Percentiles rank a stretch among this genome's conserved stretches.
Conservation (phyloP, 306 rosid species). For the Calophaca sinica region DNA sequence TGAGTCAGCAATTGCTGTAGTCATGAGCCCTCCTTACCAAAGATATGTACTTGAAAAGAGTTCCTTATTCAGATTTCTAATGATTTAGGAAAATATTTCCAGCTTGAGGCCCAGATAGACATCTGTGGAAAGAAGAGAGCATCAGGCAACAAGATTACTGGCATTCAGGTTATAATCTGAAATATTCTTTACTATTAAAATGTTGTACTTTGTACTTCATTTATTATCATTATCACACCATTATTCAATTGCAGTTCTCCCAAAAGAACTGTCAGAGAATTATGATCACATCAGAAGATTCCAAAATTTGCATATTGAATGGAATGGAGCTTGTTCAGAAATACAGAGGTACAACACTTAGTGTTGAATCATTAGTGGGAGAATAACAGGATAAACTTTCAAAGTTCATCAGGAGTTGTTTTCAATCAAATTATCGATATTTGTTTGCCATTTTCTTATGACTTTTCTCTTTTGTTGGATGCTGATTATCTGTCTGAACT, state of each 20-base stretch:
- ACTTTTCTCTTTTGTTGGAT: too few relatives aligned
- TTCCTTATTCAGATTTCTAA: conserved; percentile 48
- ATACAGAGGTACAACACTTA: conserved; percentile 64
- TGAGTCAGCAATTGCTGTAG: conserved; percentile 19
- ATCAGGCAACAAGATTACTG: conserved; percentile 76
- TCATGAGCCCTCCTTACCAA: neutral
- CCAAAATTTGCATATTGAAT: conserved; percentile 73
- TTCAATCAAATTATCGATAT: neutral
- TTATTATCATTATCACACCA: conserved; percentile 16
- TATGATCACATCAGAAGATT: conserved; percentile 87
- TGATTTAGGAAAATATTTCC: conserved; percentile 63
- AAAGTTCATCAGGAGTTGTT: conserved; percentile 2
- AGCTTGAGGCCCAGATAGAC: conserved; percentile 61
- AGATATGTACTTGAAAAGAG: conserved; percentile 52
- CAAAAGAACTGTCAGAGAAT: conserved; percentile 57
- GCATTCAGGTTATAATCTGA: conserved; percentile 76
- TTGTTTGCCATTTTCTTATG: neutral
- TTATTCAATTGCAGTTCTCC: conserved; percentile 63
- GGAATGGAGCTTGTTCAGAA: conserved; percentile 63
- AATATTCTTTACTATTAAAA: neutral
- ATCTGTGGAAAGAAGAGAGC: conserved; percentile 65
- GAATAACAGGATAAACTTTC: neutral
- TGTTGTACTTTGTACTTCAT: neutral
- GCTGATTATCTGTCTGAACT: neutral
- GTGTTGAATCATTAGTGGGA: neutral